Evolutionary conservation across 176 grass and related monocot species (phyloP), one percentile per base, ranked within the genome.

Genomic region (Otatea glauca): DNA sequence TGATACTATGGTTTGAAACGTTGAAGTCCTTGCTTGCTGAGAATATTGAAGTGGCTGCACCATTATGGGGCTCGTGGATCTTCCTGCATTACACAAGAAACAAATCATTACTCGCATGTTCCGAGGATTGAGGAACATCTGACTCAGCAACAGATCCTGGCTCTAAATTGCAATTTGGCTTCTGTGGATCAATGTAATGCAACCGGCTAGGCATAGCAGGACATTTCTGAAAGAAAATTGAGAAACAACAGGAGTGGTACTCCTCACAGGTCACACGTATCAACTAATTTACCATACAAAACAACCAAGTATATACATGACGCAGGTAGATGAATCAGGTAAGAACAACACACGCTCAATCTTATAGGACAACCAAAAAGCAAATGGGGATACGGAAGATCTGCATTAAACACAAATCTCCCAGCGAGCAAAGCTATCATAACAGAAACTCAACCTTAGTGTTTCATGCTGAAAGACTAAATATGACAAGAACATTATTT

Each of bases 31-130:
- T 72, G 77, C 42, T 65, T 84, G 70, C 70, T 35, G 87, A 78
- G 68, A 89, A 82, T 61, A 65, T 24, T 79, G 88, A 74, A 43
- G 44, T 71, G 65, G 65, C 44, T 78, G 93, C n/a, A 18, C 16
- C 47, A 44, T 47, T 63, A 34, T 13, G 69, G 41, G 74, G n/a
- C 58, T 34, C 21, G 0, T 55, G 73, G 51, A 88, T 79, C 76
- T 83, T 76, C 54, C 90, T 91, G 83, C 56, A 65, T 15, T 12
- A 56, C 67, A 43, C 7, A 75, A 67, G 56, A 79, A 80, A 54
- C 4, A 49, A 15, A 68, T 4, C 17, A 60, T 85, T 58, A 90
- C 37, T 64, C 17, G 18, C 76, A 77, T n/a, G 78, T 66, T 80
- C 60, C 29, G 11, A 44, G 34, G 43, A 75, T 84, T 65, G 24